Conservation (phyloP, 2,329 filamentous ascomycete genomes). For the Colletotrichum tropicale region DNA sequence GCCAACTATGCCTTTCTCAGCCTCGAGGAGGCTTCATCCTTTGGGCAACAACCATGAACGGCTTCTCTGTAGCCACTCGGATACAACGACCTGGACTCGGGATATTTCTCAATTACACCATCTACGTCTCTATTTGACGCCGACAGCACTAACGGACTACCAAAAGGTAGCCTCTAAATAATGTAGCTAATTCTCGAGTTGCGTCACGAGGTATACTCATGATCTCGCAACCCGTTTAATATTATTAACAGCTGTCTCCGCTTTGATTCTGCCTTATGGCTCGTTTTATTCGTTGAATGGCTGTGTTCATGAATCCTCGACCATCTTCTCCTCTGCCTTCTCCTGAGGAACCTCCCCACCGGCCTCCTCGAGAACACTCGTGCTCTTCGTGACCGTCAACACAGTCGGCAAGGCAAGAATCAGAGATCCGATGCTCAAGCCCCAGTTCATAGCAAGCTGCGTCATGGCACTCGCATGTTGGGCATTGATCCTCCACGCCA, state of each 20-base stretch:
- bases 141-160: not conserved
- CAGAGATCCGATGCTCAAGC: conserved; percentile 46
- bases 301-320: not conserved
- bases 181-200: not conserved
- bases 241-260: not conserved
- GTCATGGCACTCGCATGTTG: conserved; percentile 37
- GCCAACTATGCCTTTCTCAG: not conserved
- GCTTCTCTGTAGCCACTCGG: not conserved
- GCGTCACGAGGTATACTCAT: not conserved
- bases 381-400: conserved; percentile 36
- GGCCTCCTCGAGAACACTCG: conserved; percentile 27
- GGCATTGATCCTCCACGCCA: conserved; percentile 50
- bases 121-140: not conserved
- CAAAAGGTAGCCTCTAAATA: not conserved
- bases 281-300: not conserved
- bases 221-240: not conserved
- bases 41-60: not conserved
- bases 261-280: not conserved
- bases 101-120: not conserved
- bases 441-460: conserved; percentile 51
- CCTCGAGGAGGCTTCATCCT: not conserved
- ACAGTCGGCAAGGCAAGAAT: conserved; percentile 47
- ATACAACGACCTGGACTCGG: not conserved
- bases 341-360: conserved; percentile 3
- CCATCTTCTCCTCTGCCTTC: conserved; percentile 20